A percentile compares a stretch with the other conserved stretches of the same genome.
Evolutionary conservation across 768 basidiomycete genomes (phyloP).

Genomic region (Wakefieldia striispora): DNA sequence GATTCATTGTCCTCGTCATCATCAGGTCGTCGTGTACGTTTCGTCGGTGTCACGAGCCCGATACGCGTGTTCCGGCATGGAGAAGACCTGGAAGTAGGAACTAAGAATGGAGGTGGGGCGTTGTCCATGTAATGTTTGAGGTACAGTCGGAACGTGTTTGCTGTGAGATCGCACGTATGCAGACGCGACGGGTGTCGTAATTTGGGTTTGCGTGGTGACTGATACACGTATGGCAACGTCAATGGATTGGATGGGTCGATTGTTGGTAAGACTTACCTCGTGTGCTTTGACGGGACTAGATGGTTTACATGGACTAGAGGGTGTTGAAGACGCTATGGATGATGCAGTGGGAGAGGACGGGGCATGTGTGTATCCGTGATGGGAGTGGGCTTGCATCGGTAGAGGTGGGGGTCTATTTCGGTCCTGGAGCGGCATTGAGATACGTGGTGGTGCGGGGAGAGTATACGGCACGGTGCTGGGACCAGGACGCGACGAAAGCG

Average conservation of each 20-base stretch:
- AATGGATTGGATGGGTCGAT: not conserved
- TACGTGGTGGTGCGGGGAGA: slow-evolving; percentile 13
- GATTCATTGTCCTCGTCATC: slow-evolving; percentile 3
- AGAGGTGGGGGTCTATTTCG: slow-evolving; percentile 2
- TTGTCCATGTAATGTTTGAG: slow-evolving; percentile 79
- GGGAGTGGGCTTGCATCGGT: not conserved
- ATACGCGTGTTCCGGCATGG: slow-evolving; percentile 5
- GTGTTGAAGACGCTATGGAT: slow-evolving; percentile 27
- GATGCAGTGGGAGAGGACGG: slow-evolving; percentile 22
- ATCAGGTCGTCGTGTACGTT: slow-evolving; percentile 18
- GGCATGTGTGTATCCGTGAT: slow-evolving; percentile 1
- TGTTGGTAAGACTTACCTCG: slow-evolving; percentile 5
- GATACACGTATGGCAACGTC: not conserved
- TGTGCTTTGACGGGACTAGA: slow-evolving; percentile 21
- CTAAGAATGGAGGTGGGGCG: slow-evolving; percentile 23
- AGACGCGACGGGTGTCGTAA: slow-evolving; percentile 74
- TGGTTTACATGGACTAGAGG: slow-evolving; percentile 29
- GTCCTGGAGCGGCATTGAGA: slow-evolving; percentile 8
- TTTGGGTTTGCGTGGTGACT: slow-evolving; percentile 35
- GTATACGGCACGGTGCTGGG: not conserved
- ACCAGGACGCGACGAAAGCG: slow-evolving; percentile 1
- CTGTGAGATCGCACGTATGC: slow-evolving; percentile 63
- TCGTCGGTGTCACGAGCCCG: slow-evolving; percentile 32
- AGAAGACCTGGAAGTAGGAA: not conserved
- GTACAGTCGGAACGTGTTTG: slow-evolving; percentile 71